Conservation (phyloP, 2,329 filamentous ascomycete genomes). For the Arachnomyces sp. region DNA sequence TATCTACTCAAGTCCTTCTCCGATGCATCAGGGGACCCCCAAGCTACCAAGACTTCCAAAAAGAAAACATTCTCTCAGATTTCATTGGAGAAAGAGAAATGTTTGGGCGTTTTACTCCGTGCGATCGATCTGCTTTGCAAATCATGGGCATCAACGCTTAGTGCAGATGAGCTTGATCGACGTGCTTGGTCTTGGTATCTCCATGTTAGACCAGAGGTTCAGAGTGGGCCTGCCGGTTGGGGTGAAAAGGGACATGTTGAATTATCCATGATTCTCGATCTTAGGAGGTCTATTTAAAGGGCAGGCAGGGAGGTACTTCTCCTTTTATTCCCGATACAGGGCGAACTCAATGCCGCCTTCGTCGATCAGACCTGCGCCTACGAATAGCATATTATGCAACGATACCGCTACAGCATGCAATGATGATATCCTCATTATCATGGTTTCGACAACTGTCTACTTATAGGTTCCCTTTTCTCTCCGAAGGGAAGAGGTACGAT, state of each 20-base stretch:
- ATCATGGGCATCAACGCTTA: conserved; percentile 64
- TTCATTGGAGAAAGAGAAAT: conserved; percentile 58
- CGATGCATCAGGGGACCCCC: conserved; percentile 9
- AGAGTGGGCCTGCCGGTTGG: conserved; percentile 69
- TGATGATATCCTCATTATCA: too few species aligned
- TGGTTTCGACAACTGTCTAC: too few species aligned
- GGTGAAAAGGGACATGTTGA: conserved; percentile 68
- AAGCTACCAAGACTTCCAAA: conserved; percentile 7
- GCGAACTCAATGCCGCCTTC: too few species aligned
- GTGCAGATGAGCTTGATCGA: conserved; percentile 60
- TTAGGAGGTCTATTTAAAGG: conserved; percentile 31
- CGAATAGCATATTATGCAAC: too few species aligned
- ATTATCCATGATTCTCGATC: conserved; percentile 57
- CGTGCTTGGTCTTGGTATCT: conserved; percentile 79
- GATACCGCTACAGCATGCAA: too few species aligned
- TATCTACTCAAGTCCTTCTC: conserved; percentile 48
- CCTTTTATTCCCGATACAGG: too few species aligned
- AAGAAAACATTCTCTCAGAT: conserved; percentile 44
- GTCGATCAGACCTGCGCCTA: too few species aligned
- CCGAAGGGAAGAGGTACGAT: too few species aligned
- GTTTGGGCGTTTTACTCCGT: conserved; percentile 61
- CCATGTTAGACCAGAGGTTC: conserved; percentile 66
- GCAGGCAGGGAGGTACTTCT: too few species aligned
- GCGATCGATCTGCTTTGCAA: conserved; percentile 64
- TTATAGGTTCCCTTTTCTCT: too few species aligned